Percentiles rank a stretch among this genome's conserved stretches.
Conservation (phyloP, 2,329 filamentous ascomycete species). For the Bipolaris sorokiniana region DNA sequence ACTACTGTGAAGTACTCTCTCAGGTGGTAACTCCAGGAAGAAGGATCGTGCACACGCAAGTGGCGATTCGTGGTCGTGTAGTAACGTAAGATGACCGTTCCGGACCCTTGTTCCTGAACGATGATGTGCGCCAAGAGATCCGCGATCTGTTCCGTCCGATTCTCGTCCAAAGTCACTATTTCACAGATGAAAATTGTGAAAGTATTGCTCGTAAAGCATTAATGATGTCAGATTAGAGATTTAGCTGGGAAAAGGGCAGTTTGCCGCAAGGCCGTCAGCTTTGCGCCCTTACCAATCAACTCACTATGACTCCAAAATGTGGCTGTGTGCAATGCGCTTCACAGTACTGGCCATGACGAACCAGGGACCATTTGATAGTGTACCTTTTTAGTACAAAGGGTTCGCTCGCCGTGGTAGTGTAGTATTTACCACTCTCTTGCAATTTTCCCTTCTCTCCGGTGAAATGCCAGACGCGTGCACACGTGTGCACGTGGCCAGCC, state of each 20-base stretch:
- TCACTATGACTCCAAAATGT: slow-evolving; percentile 44
- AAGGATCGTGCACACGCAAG: slow-evolving; percentile 7
- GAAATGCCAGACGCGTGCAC: slow-evolving; percentile 37
- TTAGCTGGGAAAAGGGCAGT: slow-evolving; percentile 27
- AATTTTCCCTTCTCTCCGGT: not conserved
- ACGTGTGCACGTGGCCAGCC: slow-evolving; percentile 46
- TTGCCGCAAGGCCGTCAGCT: slow-evolving; percentile 3
- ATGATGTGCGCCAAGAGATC: slow-evolving; percentile 43
- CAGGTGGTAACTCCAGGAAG: not conserved
- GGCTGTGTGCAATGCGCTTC: slow-evolving; percentile 26
- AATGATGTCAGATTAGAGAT: slow-evolving; percentile 1
- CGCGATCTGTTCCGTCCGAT: slow-evolving; percentile 22
- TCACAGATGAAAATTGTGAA: slow-evolving; percentile 10
- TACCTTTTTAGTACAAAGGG: not conserved
- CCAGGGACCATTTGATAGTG: not conserved
- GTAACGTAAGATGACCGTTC: slow-evolving; percentile 10
- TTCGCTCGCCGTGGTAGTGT: not conserved
- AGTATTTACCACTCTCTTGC: not conserved
- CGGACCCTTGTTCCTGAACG: slow-evolving; percentile 34
- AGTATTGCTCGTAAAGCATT: not conserved
- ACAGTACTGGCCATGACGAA: slow-evolving; percentile 16
- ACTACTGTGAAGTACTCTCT: not conserved
- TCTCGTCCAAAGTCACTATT: slow-evolving; percentile 14
- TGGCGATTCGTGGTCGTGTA: slow-evolving; percentile 21
- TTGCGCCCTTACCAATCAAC: slow-evolving; percentile 46